Base-by-base conservation (phyloP, 129 eudicot species). In the Mikania micrantha region DNA sequence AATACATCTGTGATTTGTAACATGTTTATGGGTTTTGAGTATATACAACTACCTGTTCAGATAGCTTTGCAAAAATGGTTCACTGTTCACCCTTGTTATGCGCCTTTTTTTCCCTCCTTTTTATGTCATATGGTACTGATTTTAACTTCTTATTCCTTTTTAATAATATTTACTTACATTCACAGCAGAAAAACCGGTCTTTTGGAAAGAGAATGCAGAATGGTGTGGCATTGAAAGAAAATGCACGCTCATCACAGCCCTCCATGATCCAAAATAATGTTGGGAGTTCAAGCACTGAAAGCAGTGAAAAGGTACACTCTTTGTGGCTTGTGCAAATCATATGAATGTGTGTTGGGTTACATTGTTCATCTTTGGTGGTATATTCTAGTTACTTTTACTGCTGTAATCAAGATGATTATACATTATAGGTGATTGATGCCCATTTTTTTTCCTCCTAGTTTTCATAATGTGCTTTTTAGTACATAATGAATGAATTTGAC, bases 301-400 rank as follows among this genome's bases (percentile, higher is more conserved):
- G 80, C 59, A 79, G 77, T 83, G 89, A 76, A 79, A 87, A 85
- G 98, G 98, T 88, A 80, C n/a, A 73, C 74, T 67, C 45, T 47
- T 59, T 40, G n/a, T n/a, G n/a, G n/a, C 64, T 69, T 41, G 32
- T 82, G 38, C 53, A 57, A 17, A 53, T 72, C 62, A 62, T 16
- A 52, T 62, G 62, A 62, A 60, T 72, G 67, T 3, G 29, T 16
- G n/a, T 61, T 24, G 48, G 9, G 49, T 65, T 32, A 12, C 13
- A 28, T 62, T 24, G 17, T 53, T 64, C 2, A 5, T 56, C 15
- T 40, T 40, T 40, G 66, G 38, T 27, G 19, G 40, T 44, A 58
- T 44, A n/a, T n/a, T n/a, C n/a, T n/a, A 48, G 6, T 0, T 29
- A 20, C 29, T 1, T n/a, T 22, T 47, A 15, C 22, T 40, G 44